Percentiles rank a stretch among this genome's conserved stretches.
Evolutionary conservation across 345 rosid species (phyloP).

Genomic region (Salix arbutifolia): DNA sequence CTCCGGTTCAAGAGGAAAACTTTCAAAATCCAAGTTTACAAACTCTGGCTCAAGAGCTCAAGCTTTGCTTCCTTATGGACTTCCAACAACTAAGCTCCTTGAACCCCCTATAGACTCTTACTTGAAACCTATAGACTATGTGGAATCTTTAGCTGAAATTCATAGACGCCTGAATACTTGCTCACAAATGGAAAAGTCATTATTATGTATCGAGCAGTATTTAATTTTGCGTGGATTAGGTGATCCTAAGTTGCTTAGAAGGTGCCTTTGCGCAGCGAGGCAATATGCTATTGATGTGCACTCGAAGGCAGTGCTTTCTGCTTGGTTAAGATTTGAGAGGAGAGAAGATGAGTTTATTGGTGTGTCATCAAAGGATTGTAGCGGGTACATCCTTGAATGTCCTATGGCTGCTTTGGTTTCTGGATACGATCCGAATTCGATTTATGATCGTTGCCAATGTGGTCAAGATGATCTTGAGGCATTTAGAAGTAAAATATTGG

Average conservation of each 20-base stretch:
- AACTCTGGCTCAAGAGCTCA: slow-evolving; percentile 39
- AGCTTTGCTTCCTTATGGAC: slow-evolving; percentile 52
- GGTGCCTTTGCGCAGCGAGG: slow-evolving; percentile 66
- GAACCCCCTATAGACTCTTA: slow-evolving; percentile 71
- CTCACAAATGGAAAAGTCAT: slow-evolving; percentile 34
- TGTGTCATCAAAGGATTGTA: slow-evolving; percentile 49
- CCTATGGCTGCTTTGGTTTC: slow-evolving; percentile 46
- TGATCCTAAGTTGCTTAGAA: slow-evolving; percentile 73
- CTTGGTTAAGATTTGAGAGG: slow-evolving; percentile 85
- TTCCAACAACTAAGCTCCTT: slow-evolving; percentile 57
- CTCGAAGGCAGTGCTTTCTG: slow-evolving; percentile 68
- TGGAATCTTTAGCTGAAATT: slow-evolving; percentile 59
- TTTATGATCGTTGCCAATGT: slow-evolving; percentile 44
- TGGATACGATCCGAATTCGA: slow-evolving; percentile 42
- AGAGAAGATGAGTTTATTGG: slow-evolving; percentile 67
- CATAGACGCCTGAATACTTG: slow-evolving; percentile 53
- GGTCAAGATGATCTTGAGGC: slow-evolving; percentile 10
- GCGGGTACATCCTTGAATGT: slow-evolving; percentile 55
- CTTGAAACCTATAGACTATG: slow-evolving; percentile 60
- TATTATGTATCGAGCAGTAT: slow-evolving; percentile 62
- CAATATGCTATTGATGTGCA: slow-evolving; percentile 62
- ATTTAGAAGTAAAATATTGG: slow-evolving; percentile 3
- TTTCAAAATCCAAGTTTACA: slow-evolving; percentile 42
- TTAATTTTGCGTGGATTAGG: slow-evolving; percentile 53
- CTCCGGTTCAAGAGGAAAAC: slow-evolving; percentile 37